Evolutionary conservation across 163 green algal species (phyloP), one percentile per base, ranked within the genome.

Genomic region (Chlamydomonas reinhardtii): DNA sequence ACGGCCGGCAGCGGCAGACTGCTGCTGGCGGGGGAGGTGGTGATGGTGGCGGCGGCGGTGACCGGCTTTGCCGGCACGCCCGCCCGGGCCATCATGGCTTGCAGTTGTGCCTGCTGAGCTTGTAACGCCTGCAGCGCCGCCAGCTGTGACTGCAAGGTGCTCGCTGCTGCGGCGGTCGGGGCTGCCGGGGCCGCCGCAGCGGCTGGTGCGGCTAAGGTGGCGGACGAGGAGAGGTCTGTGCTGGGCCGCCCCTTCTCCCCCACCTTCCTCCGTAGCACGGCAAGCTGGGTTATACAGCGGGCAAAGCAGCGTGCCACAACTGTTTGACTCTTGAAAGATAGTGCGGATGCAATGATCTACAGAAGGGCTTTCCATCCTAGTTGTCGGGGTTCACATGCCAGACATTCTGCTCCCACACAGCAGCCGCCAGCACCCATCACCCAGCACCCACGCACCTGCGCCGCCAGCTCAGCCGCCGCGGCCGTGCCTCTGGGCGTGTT

Each of bases 221-320:
- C 73, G 2, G 14, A 9, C 2, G 11, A 12, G 56, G 29, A 9
- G 56, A 15, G 8, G 62, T 34, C 29, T 31, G 32, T 74, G 56
- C 59, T 76, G 32, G 48, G 48, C 9, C 14, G 48, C 11, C 16
- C 17, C 77, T 76, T 84, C 24, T 84, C 68, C 4, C 4, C 52
- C 24, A 85, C 31, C 52, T 72, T 77, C 16, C 52, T 34, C 20
- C 69, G 79, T 4, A 85, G 68, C 32, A 78, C 79, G 34, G 79
- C 79, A 0, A 85, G 32, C 48, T 56, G 48, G 12, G 48, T 56
- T 12, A 14, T 48, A 8, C 5, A 48, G 39, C 39, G 39, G 5
- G 5, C 39, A 48, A 48, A 48, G 39, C 39, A 48, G 39, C 5
- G 39, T 8, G 39, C 5, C 39, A 48, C 5, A 8, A 14, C 39